Evolutionary conservation across 2,329 filamentous ascomycete genomes (phyloP).

Genomic region (Fusarium buxicola): DNA sequence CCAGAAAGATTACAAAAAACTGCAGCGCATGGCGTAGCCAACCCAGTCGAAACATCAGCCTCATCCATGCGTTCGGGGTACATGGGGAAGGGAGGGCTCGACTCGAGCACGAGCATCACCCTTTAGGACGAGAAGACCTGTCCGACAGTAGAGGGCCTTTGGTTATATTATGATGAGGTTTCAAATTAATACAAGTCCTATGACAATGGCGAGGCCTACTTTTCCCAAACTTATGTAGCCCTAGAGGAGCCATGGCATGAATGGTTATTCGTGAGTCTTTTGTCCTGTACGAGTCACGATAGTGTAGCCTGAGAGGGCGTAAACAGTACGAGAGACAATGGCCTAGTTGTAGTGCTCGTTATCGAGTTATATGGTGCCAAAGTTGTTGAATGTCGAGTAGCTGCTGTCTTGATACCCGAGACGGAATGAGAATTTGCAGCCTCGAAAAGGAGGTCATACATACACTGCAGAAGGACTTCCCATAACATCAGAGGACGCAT

Average conservation of each 20-base stretch:
- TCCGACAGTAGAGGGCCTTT: too few relatives aligned
- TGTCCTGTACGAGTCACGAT: too few relatives aligned
- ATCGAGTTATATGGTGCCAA: constrained; percentile 85
- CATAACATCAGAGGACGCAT: constrained; percentile 76
- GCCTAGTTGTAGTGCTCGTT: constrained; percentile 96
- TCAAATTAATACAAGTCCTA: too few relatives aligned
- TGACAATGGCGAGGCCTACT: too few relatives aligned
- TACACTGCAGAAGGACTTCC: constrained; percentile 79
- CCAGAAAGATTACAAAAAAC: constrained; percentile 92
- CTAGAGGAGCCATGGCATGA: too few relatives aligned
- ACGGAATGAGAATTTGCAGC: constrained; percentile 78
- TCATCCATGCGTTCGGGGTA: constrained; percentile 78
- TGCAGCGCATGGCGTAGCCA: constrained; percentile 86
- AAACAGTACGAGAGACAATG: constrained; percentile 86
- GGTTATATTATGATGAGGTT: too few relatives aligned
- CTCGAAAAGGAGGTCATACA: constrained; percentile 80
- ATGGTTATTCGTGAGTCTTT: too few relatives aligned
- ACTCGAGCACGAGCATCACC: constrained; percentile 84
- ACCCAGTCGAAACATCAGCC: constrained; percentile 80
- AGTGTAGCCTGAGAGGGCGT: constrained; percentile 90
- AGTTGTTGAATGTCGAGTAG: constrained; percentile 89
- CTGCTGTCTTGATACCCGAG: constrained; percentile 79
- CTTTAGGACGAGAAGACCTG: constrained; percentile 84
- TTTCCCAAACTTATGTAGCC: too few relatives aligned
- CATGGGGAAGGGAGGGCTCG: constrained; percentile 77